phyloP scores from a whole-genome alignment of 192 early-diverging fungal genomes.

The Backusella tuberculispora region DNA sequence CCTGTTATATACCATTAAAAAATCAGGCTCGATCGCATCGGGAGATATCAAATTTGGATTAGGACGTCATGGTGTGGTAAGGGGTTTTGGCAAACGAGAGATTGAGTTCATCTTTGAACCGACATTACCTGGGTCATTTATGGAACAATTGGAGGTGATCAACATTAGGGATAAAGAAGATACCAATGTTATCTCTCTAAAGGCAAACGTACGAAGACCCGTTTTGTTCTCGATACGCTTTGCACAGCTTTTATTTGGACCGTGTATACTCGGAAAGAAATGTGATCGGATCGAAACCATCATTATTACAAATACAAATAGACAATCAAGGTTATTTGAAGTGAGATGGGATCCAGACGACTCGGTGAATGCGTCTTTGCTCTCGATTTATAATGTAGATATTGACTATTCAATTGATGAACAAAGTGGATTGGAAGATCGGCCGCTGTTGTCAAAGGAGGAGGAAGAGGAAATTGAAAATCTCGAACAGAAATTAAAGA shows the following conservation, averaged over 20 bases:
- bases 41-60: constrained; percentile 81
- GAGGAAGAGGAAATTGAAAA: constrained; percentile 94
- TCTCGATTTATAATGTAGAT: constrained; percentile 45
- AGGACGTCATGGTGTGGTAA: constrained; percentile 85
- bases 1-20: constrained; percentile 88
- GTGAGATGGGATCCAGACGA: constrained; percentile 71
- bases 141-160: constrained; percentile 83
- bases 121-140: constrained; percentile 80
- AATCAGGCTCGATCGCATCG: constrained; percentile 93
- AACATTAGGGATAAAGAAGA: constrained; percentile 87
- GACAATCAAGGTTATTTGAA: constrained; percentile 78
- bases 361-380: constrained; percentile 50
- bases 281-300: constrained; percentile 60
- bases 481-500: constrained; percentile 97
- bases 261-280: constrained; percentile 59
- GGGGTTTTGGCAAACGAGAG: constrained; percentile 87
- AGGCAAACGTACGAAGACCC: constrained; percentile 87
- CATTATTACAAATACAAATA: constrained; percentile 80
- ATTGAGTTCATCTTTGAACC: constrained; percentile 93
- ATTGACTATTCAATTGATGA: constrained; percentile 67
- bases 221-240: constrained; percentile 83
- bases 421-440: constrained; percentile 28
- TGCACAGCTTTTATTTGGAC: constrained; percentile 73
- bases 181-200: constrained; percentile 77
- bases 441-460: constrained; percentile 55